Percentiles rank a stretch among this genome's conserved stretches.
Evolutionary conservation across 176 grass and related monocot species (phyloP).

Genomic region (Alopecurus myosuroides): DNA sequence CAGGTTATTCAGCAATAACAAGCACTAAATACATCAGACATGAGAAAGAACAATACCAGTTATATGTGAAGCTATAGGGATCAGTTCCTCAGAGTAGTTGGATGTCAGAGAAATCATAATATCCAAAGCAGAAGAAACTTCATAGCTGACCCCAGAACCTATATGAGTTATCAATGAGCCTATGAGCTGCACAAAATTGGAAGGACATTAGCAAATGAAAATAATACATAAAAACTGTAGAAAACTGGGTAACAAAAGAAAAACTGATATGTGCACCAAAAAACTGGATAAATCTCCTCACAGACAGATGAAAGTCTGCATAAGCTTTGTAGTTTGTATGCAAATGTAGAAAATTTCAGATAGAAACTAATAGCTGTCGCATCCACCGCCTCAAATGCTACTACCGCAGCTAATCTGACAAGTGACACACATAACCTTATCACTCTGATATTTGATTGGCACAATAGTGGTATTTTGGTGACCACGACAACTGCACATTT

Average conservation of each 20-base stretch:
- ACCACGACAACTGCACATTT: background rate
- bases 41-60: slow-evolving; percentile 49
- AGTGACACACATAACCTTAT: background rate
- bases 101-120: slow-evolving; percentile 66
- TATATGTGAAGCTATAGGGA: slow-evolving; percentile 84
- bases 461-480: background rate
- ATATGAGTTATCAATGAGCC: slow-evolving; percentile 85
- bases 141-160: slow-evolving; percentile 74
- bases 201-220: slow-evolving; percentile 19
- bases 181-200: slow-evolving; percentile 49
- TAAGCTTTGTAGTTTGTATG: slow-evolving; percentile 17
- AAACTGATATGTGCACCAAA: slow-evolving; percentile 10
- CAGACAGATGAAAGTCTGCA: background rate
- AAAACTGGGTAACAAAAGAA: slow-evolving; percentile 5
- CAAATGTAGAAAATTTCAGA: background rate
- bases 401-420: background rate
- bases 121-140: slow-evolving; percentile 84
- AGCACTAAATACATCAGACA: slow-evolving; percentile 1
- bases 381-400: background rate
- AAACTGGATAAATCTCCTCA: background rate
- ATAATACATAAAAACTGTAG: slow-evolving; percentile 13
- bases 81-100: slow-evolving; percentile 61
- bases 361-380: background rate
- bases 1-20: slow-evolving; percentile 29
- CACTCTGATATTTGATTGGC: background rate